A percentile compares a stretch with the other conserved stretches of the same genome.
phyloP scores from a whole-genome alignment of 2,329 filamentous ascomycete genomes.

The Alternaria arborescens region DNA sequence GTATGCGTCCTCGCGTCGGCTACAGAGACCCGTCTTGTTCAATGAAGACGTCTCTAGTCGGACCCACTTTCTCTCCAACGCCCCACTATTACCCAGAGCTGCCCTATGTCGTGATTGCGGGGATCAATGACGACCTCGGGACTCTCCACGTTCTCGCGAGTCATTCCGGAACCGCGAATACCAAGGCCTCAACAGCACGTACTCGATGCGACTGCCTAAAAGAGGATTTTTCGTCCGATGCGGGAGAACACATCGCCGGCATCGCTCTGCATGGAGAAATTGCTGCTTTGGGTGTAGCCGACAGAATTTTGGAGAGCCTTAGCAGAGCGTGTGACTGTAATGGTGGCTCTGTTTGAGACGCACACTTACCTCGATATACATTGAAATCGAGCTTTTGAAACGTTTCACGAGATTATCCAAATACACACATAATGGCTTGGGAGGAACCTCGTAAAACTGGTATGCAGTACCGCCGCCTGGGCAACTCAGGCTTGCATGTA shows the following conservation, averaged over 20 bases:
- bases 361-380: background rate
- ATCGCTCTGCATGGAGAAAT: background rate
- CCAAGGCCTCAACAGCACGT: constrained; percentile 4
- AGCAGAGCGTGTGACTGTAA: background rate
- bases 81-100: constrained; percentile 1
- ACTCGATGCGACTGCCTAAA: background rate
- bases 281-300: background rate
- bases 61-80: constrained; percentile 7
- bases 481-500: constrained; percentile 76
- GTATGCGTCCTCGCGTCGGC: background rate
- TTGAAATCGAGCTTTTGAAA: background rate
- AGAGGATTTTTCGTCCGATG: constrained; percentile 8
- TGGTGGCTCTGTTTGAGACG: background rate
- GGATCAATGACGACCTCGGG: constrained; percentile 17
- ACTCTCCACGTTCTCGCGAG: background rate
- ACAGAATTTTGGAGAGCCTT: constrained; percentile 3
- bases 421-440: constrained; percentile 34
- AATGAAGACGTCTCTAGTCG: constrained; percentile 5
- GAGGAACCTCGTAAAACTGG: constrained; percentile 44
- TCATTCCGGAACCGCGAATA: background rate
- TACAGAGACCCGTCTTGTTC: background rate
- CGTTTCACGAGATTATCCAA: background rate
- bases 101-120: constrained; percentile 22
- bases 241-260: background rate
- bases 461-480: constrained; percentile 72